phyloP scores from a whole-genome alignment of 768 basidiomycete species.

The Rhizopogon sp. region DNA sequence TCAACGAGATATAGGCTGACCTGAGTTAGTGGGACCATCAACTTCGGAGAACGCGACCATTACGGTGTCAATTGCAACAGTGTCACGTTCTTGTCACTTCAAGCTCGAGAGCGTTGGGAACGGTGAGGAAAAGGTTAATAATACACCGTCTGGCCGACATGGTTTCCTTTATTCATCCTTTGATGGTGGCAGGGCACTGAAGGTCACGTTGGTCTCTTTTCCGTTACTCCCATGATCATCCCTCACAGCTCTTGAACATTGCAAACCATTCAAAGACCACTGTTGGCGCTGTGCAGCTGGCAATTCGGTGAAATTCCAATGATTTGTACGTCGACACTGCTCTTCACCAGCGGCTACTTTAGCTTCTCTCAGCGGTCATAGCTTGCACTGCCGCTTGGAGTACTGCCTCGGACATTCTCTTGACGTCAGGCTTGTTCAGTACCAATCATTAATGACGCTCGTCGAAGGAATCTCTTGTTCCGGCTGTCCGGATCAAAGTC shows the following conservation, averaged over 20 bases:
- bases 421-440: not conserved
- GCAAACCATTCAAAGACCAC: not conserved
- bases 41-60: not conserved
- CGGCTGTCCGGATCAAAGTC: not conserved
- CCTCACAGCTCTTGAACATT: not conserved
- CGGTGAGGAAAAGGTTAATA: not conserved
- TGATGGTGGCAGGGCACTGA: not conserved
- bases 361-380: not conserved
- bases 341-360: not conserved
- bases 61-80: not conserved
- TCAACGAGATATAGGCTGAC: not conserved
- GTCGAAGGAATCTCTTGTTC: not conserved
- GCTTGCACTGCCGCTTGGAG: not conserved
- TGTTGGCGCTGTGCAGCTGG: not conserved
- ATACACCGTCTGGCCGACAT: not conserved
- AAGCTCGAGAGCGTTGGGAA: not conserved
- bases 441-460: not conserved
- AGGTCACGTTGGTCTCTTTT: not conserved
- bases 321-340: not conserved
- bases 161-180: not conserved
- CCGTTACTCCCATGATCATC: not conserved
- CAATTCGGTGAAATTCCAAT: too few relatives aligned
- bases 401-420: not conserved
- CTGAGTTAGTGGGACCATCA: not conserved
- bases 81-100: too few relatives aligned